A percentile compares a stretch with the other conserved stretches of the same genome.
Conservation (phyloP, 1,284 basidiomycete genomes). For the Pseudozyma sp. region DNA sequence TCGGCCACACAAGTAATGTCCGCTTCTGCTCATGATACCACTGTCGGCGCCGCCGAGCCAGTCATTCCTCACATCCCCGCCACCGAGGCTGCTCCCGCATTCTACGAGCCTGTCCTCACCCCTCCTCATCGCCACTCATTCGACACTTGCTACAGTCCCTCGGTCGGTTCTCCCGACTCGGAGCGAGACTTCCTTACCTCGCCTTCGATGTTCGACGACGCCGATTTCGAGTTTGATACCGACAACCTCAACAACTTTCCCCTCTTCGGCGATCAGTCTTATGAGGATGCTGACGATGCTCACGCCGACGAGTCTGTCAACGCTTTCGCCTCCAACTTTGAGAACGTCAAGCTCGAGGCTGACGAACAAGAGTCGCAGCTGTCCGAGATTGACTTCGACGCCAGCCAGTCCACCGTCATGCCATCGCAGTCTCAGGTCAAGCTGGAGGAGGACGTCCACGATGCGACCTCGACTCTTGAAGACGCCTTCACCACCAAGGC, state of each 20-base stretch:
- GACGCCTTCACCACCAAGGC: conserved; percentile 31
- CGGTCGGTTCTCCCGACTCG: conserved; percentile 46
- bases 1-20: background rate
- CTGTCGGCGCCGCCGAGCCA: background rate
- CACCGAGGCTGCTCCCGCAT: background rate
- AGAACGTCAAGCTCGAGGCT: conserved; percentile 45
- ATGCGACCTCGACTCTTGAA: conserved; percentile 23
- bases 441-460: conserved; percentile 27
- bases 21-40: background rate
- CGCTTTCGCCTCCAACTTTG: conserved; percentile 23
- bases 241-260: conserved; percentile 31
- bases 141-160: conserved; percentile 44
- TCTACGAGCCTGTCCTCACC: conserved; percentile 23
- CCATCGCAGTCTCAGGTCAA: conserved; percentile 32
- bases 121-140: conserved; percentile 40
- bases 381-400: conserved; percentile 16
- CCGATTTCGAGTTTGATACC: conserved; percentile 42
- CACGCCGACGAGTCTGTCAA: conserved; percentile 16
- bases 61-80: background rate
- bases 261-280: conserved; percentile 35
- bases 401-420: conserved; percentile 44
- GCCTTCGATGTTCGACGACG: conserved; percentile 47
- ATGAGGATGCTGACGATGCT: conserved; percentile 21
- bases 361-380: conserved; percentile 29
- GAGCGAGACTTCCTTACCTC: conserved; percentile 50